Evolutionary conservation across 2,329 filamentous ascomycete genomes (phyloP), one percentile per base, ranked within the genome.

Genomic region (Epichloe typhina): DNA sequence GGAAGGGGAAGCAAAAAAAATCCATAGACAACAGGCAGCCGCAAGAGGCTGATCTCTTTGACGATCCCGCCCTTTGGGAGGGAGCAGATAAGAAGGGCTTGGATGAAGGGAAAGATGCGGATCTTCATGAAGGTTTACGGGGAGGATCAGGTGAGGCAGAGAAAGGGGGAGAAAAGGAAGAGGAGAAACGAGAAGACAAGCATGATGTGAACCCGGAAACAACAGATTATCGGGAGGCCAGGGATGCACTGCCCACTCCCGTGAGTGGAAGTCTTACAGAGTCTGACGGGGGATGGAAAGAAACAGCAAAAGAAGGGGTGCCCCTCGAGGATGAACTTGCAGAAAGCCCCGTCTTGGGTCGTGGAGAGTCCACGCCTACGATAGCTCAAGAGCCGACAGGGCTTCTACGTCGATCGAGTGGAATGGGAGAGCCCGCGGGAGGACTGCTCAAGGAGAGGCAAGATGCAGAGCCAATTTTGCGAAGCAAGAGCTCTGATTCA

Each of bases 11-110:
- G 50, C 48, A 68, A 47, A 66, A 66, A 54, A 67, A 67, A 60
- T 61, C 61, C 45, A 59, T 67, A 53, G 71, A 73, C 55, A 68
- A 68, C 54, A 63, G 66, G 54, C 59, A 63, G 37, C 51, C 64
- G 12, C 60, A 59, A 46, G 66, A 68, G 13, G 69, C 74, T 43
- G 70, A 73, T 55, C 58, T 71, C 33, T 71, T 73, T 58, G 69
- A 75, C 54, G 68, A 73, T 55, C 61, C 68, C 47, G 61, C 65
- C 15, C 58, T 72, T 26, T 72, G 70, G 70, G 69, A 75, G 57
- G 68, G 66, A 23, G 64, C 65, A 12, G 67, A 73, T 43, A 66
- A 65, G 53, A 71, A 65, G 53, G 54, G 54, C 7, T 38, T 67
- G 15, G 56, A 62, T 46, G 61, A 59, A 41, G 55, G 53, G 38